Evolutionary conservation across 371 early-diverging fungal genomes (phyloP), one percentile per base, ranked within the genome.

Genomic region (Funneliformis caledonium): DNA sequence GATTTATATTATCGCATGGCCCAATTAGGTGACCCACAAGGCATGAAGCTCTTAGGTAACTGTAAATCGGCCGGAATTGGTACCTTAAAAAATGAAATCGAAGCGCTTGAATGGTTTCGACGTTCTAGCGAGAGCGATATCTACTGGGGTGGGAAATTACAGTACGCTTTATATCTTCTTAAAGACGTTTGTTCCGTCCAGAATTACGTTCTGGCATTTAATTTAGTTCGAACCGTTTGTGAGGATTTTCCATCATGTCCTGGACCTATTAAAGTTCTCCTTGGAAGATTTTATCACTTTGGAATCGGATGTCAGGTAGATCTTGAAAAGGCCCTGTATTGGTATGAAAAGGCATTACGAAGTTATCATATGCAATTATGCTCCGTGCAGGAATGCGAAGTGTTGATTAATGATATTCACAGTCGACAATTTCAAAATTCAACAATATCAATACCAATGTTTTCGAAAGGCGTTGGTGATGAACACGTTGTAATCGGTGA

Each of bases 1-100:
- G 42, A 33, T n/a, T 22, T 75, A 33, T 75, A 75, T 59, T 9
- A 60, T 33, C 76, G 16, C 1, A 43, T 75, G n/a, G 76, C 76
- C 11, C 42, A 75, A 22, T 75, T 75, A 43, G 76, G 76, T 19
- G 76, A 75, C 42, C 76, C 62, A 42, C 76, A 75, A 75, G 76
- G 62, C 8, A 75, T 75, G 76, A 75, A 75, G 60, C 26, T 75
- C 42, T 59, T 43, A 16, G 76, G 76, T 19, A 75, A 75, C 42
- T 75, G 76, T 19, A 43, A 75, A 42, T 37, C 33, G 9, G n/a
- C 43, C 9, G 76, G 76, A 37, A 43, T 61, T n/a, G 76, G 76
- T 12, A 75, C 76, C 22, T 0, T 6, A 16, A 42, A 42, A 61
- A 19, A 56, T 42, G 48, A 75, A 10, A 26, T 0, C 2, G 76